Base-by-base conservation (phyloP, 2,329 filamentous ascomycete genomes). In the Cercospora janseana region DNA sequence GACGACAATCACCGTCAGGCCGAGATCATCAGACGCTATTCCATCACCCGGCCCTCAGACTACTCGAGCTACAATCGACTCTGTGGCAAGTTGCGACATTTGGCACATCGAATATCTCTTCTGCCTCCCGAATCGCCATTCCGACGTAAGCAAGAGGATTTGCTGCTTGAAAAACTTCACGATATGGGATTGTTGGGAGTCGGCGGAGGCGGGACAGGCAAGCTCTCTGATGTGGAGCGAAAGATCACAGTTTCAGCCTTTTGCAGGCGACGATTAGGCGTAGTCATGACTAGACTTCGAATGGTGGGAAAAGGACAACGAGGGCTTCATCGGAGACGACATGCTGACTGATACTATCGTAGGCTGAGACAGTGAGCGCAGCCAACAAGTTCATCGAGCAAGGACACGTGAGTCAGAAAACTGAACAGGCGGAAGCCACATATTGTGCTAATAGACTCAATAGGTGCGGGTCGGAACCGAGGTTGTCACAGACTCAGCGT, bases 241-340 rank as follows among this genome's bases (percentile, higher is more conserved):
- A 86, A 86, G 63, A 84, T 92, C 26, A 95, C 90, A 0, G 94
- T 98, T 21, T 87, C 85, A 18, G 88, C 91, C 1, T 89, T 98
- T 69, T 92, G 89, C 57, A 77, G 93, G 53, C 75, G 93, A 51
- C 75, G 93, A 37, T 74, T 98, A 58, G 88, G 88, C 0, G 88
- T 98, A 10, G 81, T 98, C 37, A 95, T 96, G 89, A 92, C 88
- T 8, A 77, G 91, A 52, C 75, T 93, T 63, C 79, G 87, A 58
- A 97, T 98, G 93, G 44, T 47, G 18, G 12, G 34, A 16, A 10
- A 7, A 6, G 12, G 21, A 24, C 12, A 38, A 15, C 21, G 32
- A n/a, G 13, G 10, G 4, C 4, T 6, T 13, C 23, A 23, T 26
- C 10, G 28, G 16, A 31, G 6, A 28, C 21, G 24, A 13, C 18